These are phyloP conservation scores for Monosporascus sp. DNA, from an alignment of 2,329 filamentous ascomycete genomes.

Conservation along the genomic window DNA sequence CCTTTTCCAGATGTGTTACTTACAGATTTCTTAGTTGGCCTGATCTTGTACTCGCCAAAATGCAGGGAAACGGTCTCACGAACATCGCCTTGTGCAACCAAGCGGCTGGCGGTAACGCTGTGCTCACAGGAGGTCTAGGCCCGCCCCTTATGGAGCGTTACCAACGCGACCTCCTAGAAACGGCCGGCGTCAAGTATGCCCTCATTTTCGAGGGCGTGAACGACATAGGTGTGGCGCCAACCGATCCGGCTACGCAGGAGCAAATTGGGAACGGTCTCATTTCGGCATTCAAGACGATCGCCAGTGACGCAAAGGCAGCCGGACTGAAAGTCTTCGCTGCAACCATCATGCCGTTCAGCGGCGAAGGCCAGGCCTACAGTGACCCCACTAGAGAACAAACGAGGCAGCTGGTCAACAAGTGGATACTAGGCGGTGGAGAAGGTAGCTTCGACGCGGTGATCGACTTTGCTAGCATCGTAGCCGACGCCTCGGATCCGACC, in stretches of 20 bases:
- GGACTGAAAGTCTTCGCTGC: constrained; percentile 55
- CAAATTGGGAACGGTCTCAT: constrained; percentile 46
- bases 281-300: constrained; percentile 54
- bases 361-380: constrained; percentile 48
- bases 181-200: constrained; percentile 52
- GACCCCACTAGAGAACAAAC: constrained; percentile 49
- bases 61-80: constrained; percentile 42
- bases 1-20: background rate
- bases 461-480: constrained; percentile 56
- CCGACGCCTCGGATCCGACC: constrained; percentile 42
- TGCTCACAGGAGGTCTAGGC: constrained; percentile 56
- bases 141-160: constrained; percentile 56
- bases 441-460: constrained; percentile 54
- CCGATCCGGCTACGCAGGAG: constrained; percentile 40
- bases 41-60: constrained; percentile 45
- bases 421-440: constrained; percentile 45
- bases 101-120: constrained; percentile 63
- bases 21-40: constrained; percentile 40
- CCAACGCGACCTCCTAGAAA: constrained; percentile 57
- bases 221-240: constrained; percentile 52
- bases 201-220: constrained; percentile 67
- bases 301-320: constrained; percentile 44
- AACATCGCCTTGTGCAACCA: constrained; percentile 57
- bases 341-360: constrained; percentile 60
- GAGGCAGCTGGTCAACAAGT: constrained; percentile 52